Evolutionary conservation across 352 stramenopile genomes (phyloP).

Genomic region (Phytophthora pluvialis): DNA sequence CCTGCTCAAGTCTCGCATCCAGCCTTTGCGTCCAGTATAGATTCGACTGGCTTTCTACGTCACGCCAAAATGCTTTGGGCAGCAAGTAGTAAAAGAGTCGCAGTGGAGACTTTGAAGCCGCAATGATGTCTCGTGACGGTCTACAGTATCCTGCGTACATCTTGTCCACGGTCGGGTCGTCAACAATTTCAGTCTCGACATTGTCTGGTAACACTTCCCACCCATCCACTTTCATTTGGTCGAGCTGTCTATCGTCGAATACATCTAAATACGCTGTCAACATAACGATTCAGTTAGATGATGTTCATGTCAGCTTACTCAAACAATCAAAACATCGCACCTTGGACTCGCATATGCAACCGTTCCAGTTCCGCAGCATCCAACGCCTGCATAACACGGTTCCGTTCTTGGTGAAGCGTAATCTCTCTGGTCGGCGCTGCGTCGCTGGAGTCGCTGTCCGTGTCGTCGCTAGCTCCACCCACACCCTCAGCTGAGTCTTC

Average conservation of each 20-base stretch:
- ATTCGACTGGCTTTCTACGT: constrained; percentile 8
- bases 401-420: background rate
- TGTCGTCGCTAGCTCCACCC: background rate
- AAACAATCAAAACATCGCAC: background rate
- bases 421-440: background rate
- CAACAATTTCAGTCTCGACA: background rate
- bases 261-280: constrained; percentile 15
- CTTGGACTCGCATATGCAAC: constrained; percentile 11
- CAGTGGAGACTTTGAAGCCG: background rate
- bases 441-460: background rate
- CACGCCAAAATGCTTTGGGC: constrained; percentile 15
- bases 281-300: constrained; percentile 7
- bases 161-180: background rate
- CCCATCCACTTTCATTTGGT: background rate
- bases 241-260: background rate
- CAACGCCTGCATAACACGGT: background rate
- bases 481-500: background rate
- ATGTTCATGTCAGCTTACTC: constrained; percentile 3
- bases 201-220: constrained; percentile 10
- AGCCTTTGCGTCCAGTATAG: constrained; percentile 8
- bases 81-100: constrained; percentile 20
- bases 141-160: constrained; percentile 8
- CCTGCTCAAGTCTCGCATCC: background rate
- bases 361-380: background rate
- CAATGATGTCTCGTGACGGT: constrained; percentile 1